These are phyloP conservation scores for Yamadazyma sp. DNA, from an alignment of 1,139 yeast species.

Conservation along the genomic window DNA sequence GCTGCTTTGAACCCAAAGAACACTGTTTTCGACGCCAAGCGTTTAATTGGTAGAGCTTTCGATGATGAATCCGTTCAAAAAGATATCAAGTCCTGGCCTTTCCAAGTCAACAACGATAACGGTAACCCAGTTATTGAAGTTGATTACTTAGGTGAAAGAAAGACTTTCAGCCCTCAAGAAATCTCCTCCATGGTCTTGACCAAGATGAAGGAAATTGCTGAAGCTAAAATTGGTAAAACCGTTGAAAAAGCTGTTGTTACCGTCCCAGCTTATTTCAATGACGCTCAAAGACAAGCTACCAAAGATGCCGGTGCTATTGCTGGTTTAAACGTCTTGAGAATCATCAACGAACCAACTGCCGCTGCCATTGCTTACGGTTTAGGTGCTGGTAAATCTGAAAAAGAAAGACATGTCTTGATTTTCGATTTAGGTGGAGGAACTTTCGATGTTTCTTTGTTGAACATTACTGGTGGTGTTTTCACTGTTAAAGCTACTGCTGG, in stretches of 20 bases:
- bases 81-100: constrained; percentile 47
- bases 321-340: constrained; percentile 50
- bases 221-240: constrained; percentile 40
- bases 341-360: constrained; percentile 52
- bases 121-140: constrained; percentile 93
- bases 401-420: constrained; percentile 68
- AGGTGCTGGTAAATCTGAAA: constrained; percentile 63
- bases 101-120: constrained; percentile 55
- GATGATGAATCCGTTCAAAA: constrained; percentile 43
- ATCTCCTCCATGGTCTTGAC: constrained; percentile 93
- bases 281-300: constrained; percentile 52
- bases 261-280: constrained; percentile 52
- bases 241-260: constrained; percentile 51
- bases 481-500: constrained; percentile 98
- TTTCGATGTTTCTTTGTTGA: constrained; percentile 64
- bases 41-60: constrained; percentile 62
- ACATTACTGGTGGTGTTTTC: constrained; percentile 95
- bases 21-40: constrained; percentile 97
- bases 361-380: constrained; percentile 53
- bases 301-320: constrained; percentile 52
- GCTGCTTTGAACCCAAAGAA: constrained; percentile 96
- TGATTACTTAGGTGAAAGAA: constrained; percentile 90
- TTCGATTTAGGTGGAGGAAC: constrained; percentile 56
- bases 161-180: constrained; percentile 96
- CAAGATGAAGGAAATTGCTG: constrained; percentile 54